Base-by-base conservation (phyloP, 1,284 basidiomycete genomes). In the Cryptococcus neoformans region DNA sequence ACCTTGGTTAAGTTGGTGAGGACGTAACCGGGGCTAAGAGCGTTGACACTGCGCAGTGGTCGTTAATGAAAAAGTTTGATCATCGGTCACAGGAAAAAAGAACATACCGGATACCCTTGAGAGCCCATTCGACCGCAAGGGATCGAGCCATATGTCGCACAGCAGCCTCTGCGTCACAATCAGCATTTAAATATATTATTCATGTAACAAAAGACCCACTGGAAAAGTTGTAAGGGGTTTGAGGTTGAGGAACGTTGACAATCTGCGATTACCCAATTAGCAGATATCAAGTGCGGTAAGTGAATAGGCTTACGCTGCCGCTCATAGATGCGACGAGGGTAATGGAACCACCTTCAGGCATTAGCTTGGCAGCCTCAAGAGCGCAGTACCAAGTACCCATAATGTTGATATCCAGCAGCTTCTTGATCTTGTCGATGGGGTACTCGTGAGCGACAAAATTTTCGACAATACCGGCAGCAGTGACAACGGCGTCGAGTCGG, bases 151-250 rank as follows among this genome's bases (percentile, higher is more conserved):
- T 79, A 63, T 83, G 82, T 37, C 74, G 66, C 34, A 79, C 77
- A 3, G 76, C 78, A 38, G 78, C 76, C 72, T 79, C 28, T 28
- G 28, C 28, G 28, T 28, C 28, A 28, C 28, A 28, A 4, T 28
- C 28, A 28, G 28, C 28, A 28, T 28, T 28, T 73, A 74, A 28
- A 28, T 4, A 28, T 4, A 4, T 28, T 28, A 28, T 28, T 28
- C 9, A 50, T 34, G 35, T 8, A 12, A 49, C 8, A 16, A 28
- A 28, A 28, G 28, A 28, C 28, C 28, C 28, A 28, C 28, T 94
- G 46, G 92, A 93, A n/a, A 90, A 88, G 76, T 97, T 98, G 79
- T 98, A 98, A 0, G 94, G 93, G 1, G 90, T 90, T 83, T 98
- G 94, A 41, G 84, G 85, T 84, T 96, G 81, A 59, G 91, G 91